Evolutionary conservation across 441 rosid genomes (phyloP).

Genomic region (Bruguiera hainesii): DNA sequence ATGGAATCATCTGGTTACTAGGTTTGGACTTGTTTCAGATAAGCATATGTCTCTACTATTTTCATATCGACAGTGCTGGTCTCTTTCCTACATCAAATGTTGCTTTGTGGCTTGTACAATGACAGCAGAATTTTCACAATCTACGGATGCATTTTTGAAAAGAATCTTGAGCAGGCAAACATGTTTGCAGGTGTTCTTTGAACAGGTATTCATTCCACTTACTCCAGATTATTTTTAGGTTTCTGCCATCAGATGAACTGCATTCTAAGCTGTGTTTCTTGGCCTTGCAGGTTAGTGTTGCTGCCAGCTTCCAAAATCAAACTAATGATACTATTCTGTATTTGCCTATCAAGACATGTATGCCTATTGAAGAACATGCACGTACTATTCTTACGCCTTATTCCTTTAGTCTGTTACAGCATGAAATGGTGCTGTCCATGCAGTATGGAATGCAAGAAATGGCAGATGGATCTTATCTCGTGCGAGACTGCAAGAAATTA

Average conservation of each 20-base stretch:
- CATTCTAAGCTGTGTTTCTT: conserved; percentile 18
- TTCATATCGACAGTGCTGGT: conserved; percentile 64
- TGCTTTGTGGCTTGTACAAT: conserved; percentile 66
- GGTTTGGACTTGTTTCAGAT: conserved; percentile 69
- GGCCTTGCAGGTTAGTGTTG: conserved; percentile 45
- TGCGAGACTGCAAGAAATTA: conserved; percentile 76
- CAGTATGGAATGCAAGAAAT: conserved; percentile 74
- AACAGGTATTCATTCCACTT: conserved; percentile 52
- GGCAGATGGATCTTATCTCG: conserved; percentile 73
- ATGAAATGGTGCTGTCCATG: conserved; percentile 68
- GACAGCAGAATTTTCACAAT: conserved; percentile 59
- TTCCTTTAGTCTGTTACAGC: conserved; percentile 68
- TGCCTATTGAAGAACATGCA: conserved; percentile 90
- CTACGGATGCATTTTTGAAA: conserved; percentile 57
- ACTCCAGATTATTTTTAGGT: background rate
- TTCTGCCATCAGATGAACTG: conserved; percentile 11
- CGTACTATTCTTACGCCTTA: conserved; percentile 67
- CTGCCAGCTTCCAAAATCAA: conserved; percentile 45
- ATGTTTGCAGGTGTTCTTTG: conserved; percentile 68
- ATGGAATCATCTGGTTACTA: conserved; percentile 69
- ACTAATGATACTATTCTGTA: conserved; percentile 38
- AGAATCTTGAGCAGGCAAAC: conserved; percentile 50
- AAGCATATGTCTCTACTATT: conserved; percentile 70
- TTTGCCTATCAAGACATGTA: conserved; percentile 54
- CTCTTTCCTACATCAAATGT: conserved; percentile 53